phyloP scores from a whole-genome alignment of 768 basidiomycete genomes.

The Phylloporus rhodoxanthus region DNA sequence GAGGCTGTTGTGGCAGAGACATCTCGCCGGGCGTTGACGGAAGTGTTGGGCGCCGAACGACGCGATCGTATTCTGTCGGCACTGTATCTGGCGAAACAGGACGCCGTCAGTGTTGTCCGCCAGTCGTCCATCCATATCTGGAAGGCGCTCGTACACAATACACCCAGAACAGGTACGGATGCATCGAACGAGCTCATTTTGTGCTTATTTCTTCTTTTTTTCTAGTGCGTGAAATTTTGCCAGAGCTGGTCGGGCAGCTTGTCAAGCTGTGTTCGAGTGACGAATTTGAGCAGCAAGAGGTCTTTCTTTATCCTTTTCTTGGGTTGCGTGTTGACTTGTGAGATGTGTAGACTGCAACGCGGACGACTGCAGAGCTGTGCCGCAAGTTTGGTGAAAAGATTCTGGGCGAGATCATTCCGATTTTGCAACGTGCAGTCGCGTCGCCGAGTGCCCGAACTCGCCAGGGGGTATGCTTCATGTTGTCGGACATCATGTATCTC shows the following conservation, averaged over 20 bases:
- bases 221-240: constrained; percentile 82
- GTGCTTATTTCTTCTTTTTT: constrained; percentile 8
- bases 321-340: constrained; percentile 1
- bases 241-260: constrained; percentile 74
- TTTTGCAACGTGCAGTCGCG: constrained; percentile 60
- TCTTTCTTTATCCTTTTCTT: constrained; percentile 23
- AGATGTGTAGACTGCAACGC: constrained; percentile 64
- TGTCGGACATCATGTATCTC: constrained; percentile 79
- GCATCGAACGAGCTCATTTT: not conserved
- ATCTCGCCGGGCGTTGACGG: constrained; percentile 79
- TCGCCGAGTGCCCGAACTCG: constrained; percentile 60
- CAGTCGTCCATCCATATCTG: constrained; percentile 93
- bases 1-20: constrained; percentile 67
- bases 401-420: constrained; percentile 74
- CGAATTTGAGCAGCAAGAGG: constrained; percentile 88
- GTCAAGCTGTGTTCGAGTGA: constrained; percentile 71
- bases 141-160: constrained; percentile 96
- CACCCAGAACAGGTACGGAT: constrained; percentile 73
- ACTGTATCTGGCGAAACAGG: constrained; percentile 90
- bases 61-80: constrained; percentile 88
- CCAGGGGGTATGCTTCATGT: constrained; percentile 82
- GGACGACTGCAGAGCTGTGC: constrained; percentile 84
- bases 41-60: constrained; percentile 82
- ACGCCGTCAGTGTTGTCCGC: constrained; percentile 82
- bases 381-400: constrained; percentile 94